phyloP scores from a whole-genome alignment of 306 rosid genomes.

The Quercus suber region DNA sequence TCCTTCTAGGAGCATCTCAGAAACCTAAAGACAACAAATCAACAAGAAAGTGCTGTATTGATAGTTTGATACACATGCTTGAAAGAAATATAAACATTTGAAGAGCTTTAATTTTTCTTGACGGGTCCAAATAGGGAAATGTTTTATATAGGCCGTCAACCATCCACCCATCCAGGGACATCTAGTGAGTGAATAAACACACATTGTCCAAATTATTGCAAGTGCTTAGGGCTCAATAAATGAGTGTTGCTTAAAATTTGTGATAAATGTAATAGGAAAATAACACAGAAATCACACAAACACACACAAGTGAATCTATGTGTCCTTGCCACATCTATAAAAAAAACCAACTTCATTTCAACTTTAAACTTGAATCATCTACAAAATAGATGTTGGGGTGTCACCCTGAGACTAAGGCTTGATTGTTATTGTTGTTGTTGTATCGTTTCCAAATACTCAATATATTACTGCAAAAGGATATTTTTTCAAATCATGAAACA shows the following conservation, averaged over 20 bases:
- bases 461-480: too few species aligned
- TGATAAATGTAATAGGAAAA: not conserved
- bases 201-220: too few species aligned
- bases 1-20: constrained; percentile 64
- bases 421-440: too few species aligned
- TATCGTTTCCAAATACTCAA: too few species aligned
- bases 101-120: not conserved
- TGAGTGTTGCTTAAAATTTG: not conserved
- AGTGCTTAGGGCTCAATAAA: not conserved
- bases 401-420: too few species aligned
- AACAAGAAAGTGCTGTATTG: not conserved
- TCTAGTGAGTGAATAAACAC: too few species aligned
- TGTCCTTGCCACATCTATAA: not conserved
- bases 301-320: not conserved
- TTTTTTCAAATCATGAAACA: too few species aligned
- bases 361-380: not conserved
- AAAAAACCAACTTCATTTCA: not conserved
- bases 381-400: too few species aligned
- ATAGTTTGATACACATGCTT: not conserved
- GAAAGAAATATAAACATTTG: not conserved
- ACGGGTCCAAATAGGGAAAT: not conserved
- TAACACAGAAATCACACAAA: not conserved
- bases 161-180: too few species aligned
- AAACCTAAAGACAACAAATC: constrained; percentile 49
- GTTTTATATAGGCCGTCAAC: too few species aligned